phyloP scores from a whole-genome alignment of 192 early-diverging fungal species.

The Dissophora globulifera region DNA sequence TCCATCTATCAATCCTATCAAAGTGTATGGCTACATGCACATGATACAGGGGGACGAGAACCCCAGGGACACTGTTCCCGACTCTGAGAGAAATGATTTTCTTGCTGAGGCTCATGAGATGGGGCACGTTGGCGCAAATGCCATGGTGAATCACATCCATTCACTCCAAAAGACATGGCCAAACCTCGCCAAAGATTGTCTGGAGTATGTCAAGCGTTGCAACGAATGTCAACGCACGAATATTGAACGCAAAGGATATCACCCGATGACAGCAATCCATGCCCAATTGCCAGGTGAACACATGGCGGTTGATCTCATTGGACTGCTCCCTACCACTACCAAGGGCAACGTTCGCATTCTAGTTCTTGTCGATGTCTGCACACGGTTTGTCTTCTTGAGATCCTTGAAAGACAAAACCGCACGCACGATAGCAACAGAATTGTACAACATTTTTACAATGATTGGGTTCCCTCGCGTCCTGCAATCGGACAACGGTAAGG shows the following conservation, averaged over 20 bases:
- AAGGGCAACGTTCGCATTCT: conserved; percentile 17
- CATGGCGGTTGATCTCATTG: conserved; percentile 23
- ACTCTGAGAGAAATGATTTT: not conserved
- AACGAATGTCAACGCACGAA: conserved; percentile 1
- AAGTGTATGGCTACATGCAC: conserved; percentile 6
- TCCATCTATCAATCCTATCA: not conserved
- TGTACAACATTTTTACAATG: conserved; percentile 24
- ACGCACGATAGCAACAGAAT: conserved; percentile 10
- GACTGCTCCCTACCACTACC: conserved; percentile 8
- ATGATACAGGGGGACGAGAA: not conserved
- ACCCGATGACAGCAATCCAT: conserved; percentile 8
- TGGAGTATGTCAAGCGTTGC: conserved; percentile 4
- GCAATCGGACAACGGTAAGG: conserved; percentile 56
- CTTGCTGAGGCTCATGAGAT: not conserved
- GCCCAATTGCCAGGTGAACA: conserved; percentile 1
- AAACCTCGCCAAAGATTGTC: conserved; percentile 4
- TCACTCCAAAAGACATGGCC: not conserved
- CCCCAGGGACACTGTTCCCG: not conserved
- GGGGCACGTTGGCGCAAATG: conserved; percentile 14
- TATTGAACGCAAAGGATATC: not conserved
- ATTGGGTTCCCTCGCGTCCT: conserved; percentile 16
- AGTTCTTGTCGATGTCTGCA: conserved; percentile 37
- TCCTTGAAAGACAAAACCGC: conserved; percentile 29
- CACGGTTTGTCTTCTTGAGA: conserved; percentile 25
- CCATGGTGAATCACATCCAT: conserved; percentile 9